Percentiles rank a stretch among this genome's conserved stretches.
These are phyloP conservation scores for Paxillus ammoniavirescens DNA, from an alignment of 768 basidiomycete genomes.

Conservation along the genomic window DNA sequence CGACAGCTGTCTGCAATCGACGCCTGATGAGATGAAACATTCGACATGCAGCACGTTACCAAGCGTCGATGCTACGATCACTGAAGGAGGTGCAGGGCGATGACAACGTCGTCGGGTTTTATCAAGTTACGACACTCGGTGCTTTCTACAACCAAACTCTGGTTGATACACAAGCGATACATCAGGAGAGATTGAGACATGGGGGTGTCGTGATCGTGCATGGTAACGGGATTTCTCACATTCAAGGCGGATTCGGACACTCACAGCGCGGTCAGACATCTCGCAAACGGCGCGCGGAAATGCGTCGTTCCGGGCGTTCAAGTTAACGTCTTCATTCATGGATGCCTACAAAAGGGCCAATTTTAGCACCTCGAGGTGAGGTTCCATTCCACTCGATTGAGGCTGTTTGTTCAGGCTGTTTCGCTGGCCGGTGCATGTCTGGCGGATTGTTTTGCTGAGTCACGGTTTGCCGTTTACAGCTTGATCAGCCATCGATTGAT, in stretches of 20 bases:
- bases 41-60: constrained; percentile 63
- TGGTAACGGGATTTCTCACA: constrained; percentile 45
- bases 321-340: constrained; percentile 75
- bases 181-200: constrained; percentile 82
- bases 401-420: not conserved
- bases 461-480: constrained; percentile 39
- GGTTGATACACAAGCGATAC: constrained; percentile 80
- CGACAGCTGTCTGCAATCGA: constrained; percentile 1
- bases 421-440: not conserved
- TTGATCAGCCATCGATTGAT: constrained; percentile 78
- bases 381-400: not conserved
- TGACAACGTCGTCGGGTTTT: constrained; percentile 91
- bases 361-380: constrained; percentile 84
- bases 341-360: constrained; percentile 79
- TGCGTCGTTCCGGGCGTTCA: constrained; percentile 86
- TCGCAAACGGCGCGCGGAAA: constrained; percentile 80
- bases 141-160: constrained; percentile 82
- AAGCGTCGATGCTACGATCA: constrained; percentile 79
- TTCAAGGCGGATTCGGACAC: not conserved
- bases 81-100: constrained; percentile 90
- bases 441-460: not conserved
- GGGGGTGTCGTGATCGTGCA: constrained; percentile 85
- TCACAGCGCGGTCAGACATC: constrained; percentile 51
- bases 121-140: constrained; percentile 84
- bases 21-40: constrained; percentile 6